Evolutionary conservation across 2,329 filamentous ascomycete genomes (phyloP), one percentile per base, ranked within the genome.

Genomic region (Verticillium dahliae): DNA sequence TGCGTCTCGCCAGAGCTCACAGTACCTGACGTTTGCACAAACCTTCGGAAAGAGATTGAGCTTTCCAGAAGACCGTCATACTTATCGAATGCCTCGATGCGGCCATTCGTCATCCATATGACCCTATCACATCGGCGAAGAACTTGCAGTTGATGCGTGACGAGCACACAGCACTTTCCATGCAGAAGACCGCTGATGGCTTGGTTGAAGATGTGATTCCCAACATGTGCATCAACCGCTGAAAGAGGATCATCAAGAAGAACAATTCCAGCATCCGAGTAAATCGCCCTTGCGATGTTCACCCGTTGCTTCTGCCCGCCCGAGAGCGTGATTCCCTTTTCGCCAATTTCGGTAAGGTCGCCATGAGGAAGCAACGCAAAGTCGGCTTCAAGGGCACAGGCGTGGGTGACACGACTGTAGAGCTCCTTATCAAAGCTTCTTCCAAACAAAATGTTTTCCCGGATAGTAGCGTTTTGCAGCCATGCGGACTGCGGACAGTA

Each of bases 401-500:
- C 91, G 71, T 90, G 84, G 37, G 97, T 81, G 15, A 97, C 92
- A 58, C 89, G 77, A 56, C 89, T 83, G 70, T 97, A 96, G 92
- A 93, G 97, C 3, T 79, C 76, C 61, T 82, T 82, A 59, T 96
- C 82, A 76, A 89, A 85, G 0, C 86, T 83, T 67, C 91, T 94
- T 11, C 94, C 94, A 69, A 98, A 98, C 0, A 92, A 76, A 62
- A 99, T 96, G 69, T 99, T 99, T 38, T 97, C 86, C 64, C 86
- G 87, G 3, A 98, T 84, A 0, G 89, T 91, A 0, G 92, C 84
- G 69, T 98, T 98, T 71, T 98, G 94, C 58, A 99, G 97, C 95
- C 95, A 99, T 0, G 95, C 91, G 70, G 96, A 97, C 72, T 99
- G 94, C 0, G 94, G 94, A 67, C 95, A 98, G 69, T 96, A 97